A percentile compares a stretch with the other conserved stretches of the same genome.
These are phyloP conservation scores for Aspergillus conjunctus DNA, from an alignment of 495 filamentous ascomycete genomes.

Conservation along the genomic window DNA sequence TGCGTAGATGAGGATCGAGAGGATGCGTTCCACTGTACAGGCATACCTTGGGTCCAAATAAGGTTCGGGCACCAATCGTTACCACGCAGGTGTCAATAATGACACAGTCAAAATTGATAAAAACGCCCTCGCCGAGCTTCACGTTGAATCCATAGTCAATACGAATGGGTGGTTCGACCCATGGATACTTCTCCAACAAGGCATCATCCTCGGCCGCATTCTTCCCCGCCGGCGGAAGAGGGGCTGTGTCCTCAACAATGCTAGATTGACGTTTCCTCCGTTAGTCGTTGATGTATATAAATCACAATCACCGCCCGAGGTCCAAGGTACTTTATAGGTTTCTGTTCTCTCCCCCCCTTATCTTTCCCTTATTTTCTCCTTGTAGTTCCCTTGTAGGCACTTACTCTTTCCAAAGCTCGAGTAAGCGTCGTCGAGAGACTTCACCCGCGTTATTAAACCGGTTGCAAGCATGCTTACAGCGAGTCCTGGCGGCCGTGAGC, in stretches of 20 bases:
- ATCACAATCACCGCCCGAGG: too few species aligned
- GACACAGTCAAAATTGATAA: constrained; percentile 74
- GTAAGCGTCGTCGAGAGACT: constrained; percentile 55
- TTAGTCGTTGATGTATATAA: constrained; percentile 5
- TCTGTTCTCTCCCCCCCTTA: background rate
- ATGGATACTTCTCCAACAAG: constrained; percentile 62
- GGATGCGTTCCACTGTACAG: constrained; percentile 78
- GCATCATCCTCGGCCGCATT: constrained; percentile 60
- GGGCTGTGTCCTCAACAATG: constrained; percentile 59
- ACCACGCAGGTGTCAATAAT: constrained; percentile 79
- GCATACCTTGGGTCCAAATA: constrained; percentile 75
- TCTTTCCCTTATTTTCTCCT: background rate
- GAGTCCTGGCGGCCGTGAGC: constrained; percentile 55
- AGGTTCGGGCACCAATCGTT: constrained; percentile 74
- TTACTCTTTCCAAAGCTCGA: constrained; percentile 77
- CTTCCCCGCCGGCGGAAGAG: constrained; percentile 58
- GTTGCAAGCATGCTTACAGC: constrained; percentile 60
- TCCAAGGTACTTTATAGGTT: background rate
- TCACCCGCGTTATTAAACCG: constrained; percentile 65
- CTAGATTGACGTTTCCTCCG: constrained; percentile 35
- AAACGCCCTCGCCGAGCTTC: constrained; percentile 65
- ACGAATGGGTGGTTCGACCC: constrained; percentile 69
- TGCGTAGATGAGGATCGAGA: constrained; percentile 68
- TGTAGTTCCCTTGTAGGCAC: constrained; percentile 24
- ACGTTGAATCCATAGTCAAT: constrained; percentile 80